Base-by-base conservation (phyloP, 2,329 filamentous ascomycete species). In the Penicillium aurantiogriseum region DNA sequence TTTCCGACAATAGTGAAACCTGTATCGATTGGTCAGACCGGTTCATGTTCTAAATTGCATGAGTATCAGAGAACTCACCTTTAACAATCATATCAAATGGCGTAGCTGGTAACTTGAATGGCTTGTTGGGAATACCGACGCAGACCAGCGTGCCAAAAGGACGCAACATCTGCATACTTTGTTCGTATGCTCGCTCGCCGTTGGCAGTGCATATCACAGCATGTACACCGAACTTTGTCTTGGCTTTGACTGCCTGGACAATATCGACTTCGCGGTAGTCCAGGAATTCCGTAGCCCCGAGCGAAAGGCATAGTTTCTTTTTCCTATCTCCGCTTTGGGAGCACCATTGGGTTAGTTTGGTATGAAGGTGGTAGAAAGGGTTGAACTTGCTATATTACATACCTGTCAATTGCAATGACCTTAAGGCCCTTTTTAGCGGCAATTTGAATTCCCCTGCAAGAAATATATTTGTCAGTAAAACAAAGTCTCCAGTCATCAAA, bases 61-160 rank as follows among this genome's bases (percentile, higher is more conserved):
- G 10, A 8, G 15, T 21, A 25, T 2, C 2, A 19, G 19, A 19
- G n/a, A 17, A 50, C 64, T 49, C 57, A 74, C 77, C 77, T 63
- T 74, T 75, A 27, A 79, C 77, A 38, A 78, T 77, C 73, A 80
- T 80, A 31, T 79, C 75, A 25, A 81, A 75, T 0, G 79, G 79
- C 6, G 74, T 76, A 58, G 78, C 77, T 5, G 78, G 78, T 19
- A 81, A 69, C 61, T 73, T 72, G 59, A 77, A 80, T 3, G 71
- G 72, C 5, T 70, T 65, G 46, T 73, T 77, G 10, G 79, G 79
- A 38, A 80, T 71, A 1, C 79, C 79, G 5, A 80, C 77, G 35
- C 78, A 80, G 1, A 80, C 78, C 36, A 80, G 70, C 0, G 79
- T 78, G 0, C 79, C 79, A n/a, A 75, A 71, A 7, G 75, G 75